Conservation (phyloP, 1,284 basidiomycete species). For the Papiliotrema flavescens region DNA sequence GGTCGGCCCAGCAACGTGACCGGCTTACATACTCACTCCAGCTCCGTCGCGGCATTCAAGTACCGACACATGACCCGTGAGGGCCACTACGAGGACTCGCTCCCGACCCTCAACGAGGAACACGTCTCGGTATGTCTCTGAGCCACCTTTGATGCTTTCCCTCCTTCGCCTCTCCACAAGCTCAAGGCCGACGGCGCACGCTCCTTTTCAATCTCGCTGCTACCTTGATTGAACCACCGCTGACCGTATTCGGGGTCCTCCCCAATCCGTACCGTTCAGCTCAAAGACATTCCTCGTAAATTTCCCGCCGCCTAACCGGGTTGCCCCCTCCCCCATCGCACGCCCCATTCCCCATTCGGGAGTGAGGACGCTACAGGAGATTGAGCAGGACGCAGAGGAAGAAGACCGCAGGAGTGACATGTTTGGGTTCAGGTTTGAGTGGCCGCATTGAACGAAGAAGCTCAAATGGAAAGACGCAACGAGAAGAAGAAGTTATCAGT, state of each 20-base stretch:
- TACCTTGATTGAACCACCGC: not conserved
- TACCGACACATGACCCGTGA: constrained; percentile 48
- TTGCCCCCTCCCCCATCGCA: too few species aligned
- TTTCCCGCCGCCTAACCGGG: constrained; percentile 8
- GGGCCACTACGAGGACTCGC: constrained; percentile 45
- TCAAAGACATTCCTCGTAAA: constrained; percentile 18
- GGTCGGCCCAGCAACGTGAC: constrained; percentile 9
- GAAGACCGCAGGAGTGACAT: constrained; percentile 7
- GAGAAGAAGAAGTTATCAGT: not conserved
- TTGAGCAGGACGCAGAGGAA: constrained; percentile 3
- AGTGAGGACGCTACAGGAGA: not conserved
- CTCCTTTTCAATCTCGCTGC: too few species aligned
- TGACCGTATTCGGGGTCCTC: constrained; percentile 3
- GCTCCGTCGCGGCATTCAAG: constrained; percentile 47
- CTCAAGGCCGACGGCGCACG: too few species aligned
- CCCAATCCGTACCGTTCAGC: constrained; percentile 6
- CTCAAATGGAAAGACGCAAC: not conserved
- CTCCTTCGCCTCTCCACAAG: too few species aligned
- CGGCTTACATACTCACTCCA: constrained; percentile 3
- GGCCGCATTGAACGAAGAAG: constrained; percentile 16
- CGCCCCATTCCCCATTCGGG: not conserved
- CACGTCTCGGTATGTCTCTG: constrained; percentile 30
- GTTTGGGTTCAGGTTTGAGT: constrained; percentile 21
- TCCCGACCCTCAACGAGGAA: constrained; percentile 39
- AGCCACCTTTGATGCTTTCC: too few species aligned